Conservation (phyloP, 371 early-diverging fungal species). For the Cokeromyces recurvatus region DNA sequence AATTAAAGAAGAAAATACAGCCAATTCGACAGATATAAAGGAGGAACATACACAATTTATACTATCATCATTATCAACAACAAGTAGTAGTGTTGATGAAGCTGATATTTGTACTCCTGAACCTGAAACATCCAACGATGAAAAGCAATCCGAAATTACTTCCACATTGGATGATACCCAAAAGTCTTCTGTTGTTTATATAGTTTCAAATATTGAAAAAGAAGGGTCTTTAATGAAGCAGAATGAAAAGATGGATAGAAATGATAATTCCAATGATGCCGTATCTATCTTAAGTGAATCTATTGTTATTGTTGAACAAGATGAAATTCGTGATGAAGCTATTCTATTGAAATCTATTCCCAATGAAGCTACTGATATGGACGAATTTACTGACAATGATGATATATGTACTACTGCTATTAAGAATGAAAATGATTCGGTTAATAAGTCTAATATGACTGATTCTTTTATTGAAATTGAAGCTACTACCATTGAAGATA, state of each 20-base stretch:
- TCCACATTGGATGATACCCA: background rate
- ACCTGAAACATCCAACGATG: conserved; percentile 8
- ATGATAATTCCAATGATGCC: background rate
- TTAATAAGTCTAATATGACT: too few relatives aligned
- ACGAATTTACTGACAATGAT: too few relatives aligned
- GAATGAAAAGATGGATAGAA: background rate
- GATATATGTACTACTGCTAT: too few relatives aligned
- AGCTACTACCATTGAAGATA: background rate
- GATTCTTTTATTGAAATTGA: background rate
- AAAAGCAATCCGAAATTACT: background rate
- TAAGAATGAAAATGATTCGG: too few relatives aligned
- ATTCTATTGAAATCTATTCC: background rate
- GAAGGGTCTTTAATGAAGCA: background rate
- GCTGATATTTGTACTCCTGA: conserved; percentile 17
- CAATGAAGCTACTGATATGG: background rate
- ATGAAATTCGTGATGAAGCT: too few relatives aligned
- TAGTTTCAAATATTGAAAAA: background rate
- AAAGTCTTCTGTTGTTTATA: background rate
- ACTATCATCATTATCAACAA: conserved; percentile 3
- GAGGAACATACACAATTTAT: too few relatives aligned
- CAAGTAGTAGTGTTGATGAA: conserved; percentile 13
- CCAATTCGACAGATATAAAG: too few relatives aligned
- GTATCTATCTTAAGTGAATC: background rate
- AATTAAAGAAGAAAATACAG: too few relatives aligned
- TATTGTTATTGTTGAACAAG: background rate